A percentile compares a stretch with the other conserved stretches of the same genome.
These are phyloP conservation scores for Fraxinus baroniana DNA, from an alignment of 305 asterid species.

Conservation along the genomic window DNA sequence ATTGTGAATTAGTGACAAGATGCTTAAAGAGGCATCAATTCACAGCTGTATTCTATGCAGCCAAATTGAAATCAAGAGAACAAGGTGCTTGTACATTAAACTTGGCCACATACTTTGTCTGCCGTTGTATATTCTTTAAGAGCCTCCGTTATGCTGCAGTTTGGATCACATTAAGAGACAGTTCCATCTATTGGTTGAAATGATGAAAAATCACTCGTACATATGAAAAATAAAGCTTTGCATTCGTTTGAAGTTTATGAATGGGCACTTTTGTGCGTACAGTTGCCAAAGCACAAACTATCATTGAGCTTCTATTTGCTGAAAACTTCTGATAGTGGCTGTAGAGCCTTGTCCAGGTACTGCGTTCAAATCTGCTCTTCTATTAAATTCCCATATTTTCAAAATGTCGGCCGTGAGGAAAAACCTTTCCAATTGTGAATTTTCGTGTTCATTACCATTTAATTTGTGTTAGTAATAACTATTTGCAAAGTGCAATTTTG, in stretches of 20 bases:
- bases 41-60: conserved; percentile 24
- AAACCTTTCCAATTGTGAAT: not conserved
- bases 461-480: not conserved
- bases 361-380: not conserved
- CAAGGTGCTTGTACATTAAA: conserved; percentile 24
- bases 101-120: conserved; percentile 11
- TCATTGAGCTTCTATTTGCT: conserved; percentile 22
- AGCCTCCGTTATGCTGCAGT: conserved; percentile 18
- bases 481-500: not conserved
- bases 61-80: conserved; percentile 16
- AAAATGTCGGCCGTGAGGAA: not conserved
- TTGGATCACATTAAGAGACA: conserved; percentile 18
- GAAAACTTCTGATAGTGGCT: conserved; percentile 20
- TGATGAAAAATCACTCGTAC: conserved; percentile 22
- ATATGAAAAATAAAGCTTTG: conserved; percentile 21
- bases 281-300: conserved; percentile 21
- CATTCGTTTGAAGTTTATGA: conserved; percentile 28
- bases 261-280: conserved; percentile 25
- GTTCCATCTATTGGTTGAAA: conserved; percentile 23
- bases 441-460: not conserved
- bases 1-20: conserved; percentile 30
- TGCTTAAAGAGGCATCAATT: conserved; percentile 22
- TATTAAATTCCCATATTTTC: not conserved
- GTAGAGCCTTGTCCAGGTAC: conserved; percentile 41
- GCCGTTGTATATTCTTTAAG: conserved; percentile 5